Base-by-base conservation (phyloP, 2,329 filamentous ascomycete species). In the Calonectria multiphialidica region DNA sequence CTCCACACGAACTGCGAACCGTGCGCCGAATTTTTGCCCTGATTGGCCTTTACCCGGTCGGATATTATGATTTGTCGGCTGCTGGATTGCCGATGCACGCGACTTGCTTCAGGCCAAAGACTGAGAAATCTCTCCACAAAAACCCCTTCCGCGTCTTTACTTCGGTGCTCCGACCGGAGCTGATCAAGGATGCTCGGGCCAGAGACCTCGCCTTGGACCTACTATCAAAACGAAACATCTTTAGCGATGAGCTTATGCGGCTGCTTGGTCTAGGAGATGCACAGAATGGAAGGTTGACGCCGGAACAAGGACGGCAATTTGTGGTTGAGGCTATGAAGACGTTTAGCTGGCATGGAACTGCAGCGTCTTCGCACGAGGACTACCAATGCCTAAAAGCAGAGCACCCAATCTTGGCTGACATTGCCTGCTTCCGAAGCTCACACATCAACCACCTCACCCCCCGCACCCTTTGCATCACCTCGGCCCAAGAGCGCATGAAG, bases 1-100 rank as follows among this genome's bases (percentile, higher is more conserved):
- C 84, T 0, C 63, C 81, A 0, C 66, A 82, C 9, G 87, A 89
- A 70, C 78, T 88, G 16, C 78, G 77, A n/a, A 85, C 80, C 1
- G 82, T 88, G 49, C 72, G 81, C 4, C 83, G 86, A 25, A 79
- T 89, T 61, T 88, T 89, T 70, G 81, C 81, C 1, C 66, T 88
- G 9, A 79, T 89, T 63, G 86, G 84, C 2, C 86, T 89, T 84
- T 76, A 84, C 33, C 84, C 88, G 0, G 87, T 89, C 1, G 87
- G 86, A 4, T 88, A 89, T 74, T 89, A 89, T 74, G 86, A 89
- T 66, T 80, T 89, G 2, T 82, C 82, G 0, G 74, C 83, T 0
- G 87, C 84, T 15, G 84, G 84, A 0, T 80, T 89, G 35, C 88
- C 87, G 0, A 83, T 89, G 80, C 87, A 89, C 71, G 87, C 86